These are phyloP conservation scores for Cercophora samala DNA, from an alignment of 495 filamentous ascomycete genomes.

Conservation along the genomic window DNA sequence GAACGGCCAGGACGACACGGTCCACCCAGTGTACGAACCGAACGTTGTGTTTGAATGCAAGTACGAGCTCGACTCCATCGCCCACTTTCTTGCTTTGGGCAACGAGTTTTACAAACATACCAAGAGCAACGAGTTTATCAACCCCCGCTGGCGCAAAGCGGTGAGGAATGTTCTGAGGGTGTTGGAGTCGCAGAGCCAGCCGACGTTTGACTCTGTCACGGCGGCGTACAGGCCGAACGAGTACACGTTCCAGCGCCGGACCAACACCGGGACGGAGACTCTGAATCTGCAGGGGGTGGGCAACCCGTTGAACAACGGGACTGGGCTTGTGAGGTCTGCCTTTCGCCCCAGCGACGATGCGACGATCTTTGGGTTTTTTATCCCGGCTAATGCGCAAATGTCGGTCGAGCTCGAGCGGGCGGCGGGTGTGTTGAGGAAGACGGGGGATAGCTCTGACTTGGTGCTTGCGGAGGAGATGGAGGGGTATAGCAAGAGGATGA, in stretches of 20 bases:
- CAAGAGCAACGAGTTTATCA: slow-evolving; percentile 72
- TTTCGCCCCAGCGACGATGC: slow-evolving; percentile 98
- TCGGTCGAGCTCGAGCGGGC: slow-evolving; percentile 81
- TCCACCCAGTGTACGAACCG: slow-evolving; percentile 83
- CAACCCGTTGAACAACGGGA: slow-evolving; percentile 83
- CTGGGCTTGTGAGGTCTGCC: slow-evolving; percentile 82
- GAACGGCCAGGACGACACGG: slow-evolving; percentile 75
- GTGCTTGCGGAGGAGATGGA: slow-evolving; percentile 54
- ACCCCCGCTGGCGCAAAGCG: slow-evolving; percentile 73
- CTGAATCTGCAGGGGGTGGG: slow-evolving; percentile 77
- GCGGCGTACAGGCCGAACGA: slow-evolving; percentile 63
- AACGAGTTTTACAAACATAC: slow-evolving; percentile 86
- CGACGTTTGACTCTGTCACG: slow-evolving; percentile 69
- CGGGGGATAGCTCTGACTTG: slow-evolving; percentile 45
- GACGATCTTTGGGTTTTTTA: slow-evolving; percentile 93
- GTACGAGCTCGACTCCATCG: slow-evolving; percentile 95
- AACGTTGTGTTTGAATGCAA: slow-evolving; percentile 94
- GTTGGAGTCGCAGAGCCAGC: slow-evolving; percentile 71
- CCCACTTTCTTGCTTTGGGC: slow-evolving; percentile 79
- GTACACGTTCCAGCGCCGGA: slow-evolving; percentile 83
- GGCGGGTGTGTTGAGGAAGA: slow-evolving; percentile 61
- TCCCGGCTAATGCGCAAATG: slow-evolving; percentile 96
- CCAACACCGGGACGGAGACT: slow-evolving; percentile 84
- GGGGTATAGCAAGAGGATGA: slow-evolving; percentile 64
- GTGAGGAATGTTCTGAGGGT: slow-evolving; percentile 69